Conservation (phyloP, 2,329 filamentous ascomycete genomes). For the Bimuria novae-zelandiae region DNA sequence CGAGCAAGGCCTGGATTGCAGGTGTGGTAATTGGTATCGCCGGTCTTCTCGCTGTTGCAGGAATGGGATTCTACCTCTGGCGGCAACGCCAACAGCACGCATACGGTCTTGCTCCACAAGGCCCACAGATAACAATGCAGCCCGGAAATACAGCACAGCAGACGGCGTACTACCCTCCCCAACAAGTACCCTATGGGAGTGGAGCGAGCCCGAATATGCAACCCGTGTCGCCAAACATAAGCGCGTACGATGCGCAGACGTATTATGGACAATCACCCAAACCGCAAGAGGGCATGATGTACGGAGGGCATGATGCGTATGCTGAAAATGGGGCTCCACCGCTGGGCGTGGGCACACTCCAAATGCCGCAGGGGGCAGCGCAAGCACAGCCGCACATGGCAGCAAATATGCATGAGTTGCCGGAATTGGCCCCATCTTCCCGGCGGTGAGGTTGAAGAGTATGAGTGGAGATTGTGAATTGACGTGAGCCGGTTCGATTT, state of each 20-base stretch:
- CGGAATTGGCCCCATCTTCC: neutral
- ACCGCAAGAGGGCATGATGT: neutral
- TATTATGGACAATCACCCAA: neutral
- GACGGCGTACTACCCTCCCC: neutral
- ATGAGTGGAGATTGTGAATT: no score
- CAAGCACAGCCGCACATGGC: neutral
- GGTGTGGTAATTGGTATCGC: slow-evolving; percentile 13
- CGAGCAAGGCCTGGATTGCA: slow-evolving; percentile 17
- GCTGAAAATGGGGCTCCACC: neutral
- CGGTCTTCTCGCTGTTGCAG: slow-evolving; percentile 13
- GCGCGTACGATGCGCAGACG: neutral
- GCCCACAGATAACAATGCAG: neutral
- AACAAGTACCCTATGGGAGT: slow-evolving; percentile 3
- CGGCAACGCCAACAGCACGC: slow-evolving; percentile 7
- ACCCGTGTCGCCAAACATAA: neutral
- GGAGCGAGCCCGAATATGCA: neutral
- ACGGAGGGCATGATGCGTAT: neutral
- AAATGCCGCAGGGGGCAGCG: neutral
- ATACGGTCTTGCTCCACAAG: slow-evolving; percentile 10
- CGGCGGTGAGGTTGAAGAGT: neutral
- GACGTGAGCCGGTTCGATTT: no score
- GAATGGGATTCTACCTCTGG: slow-evolving; percentile 12
- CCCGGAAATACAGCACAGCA: neutral
- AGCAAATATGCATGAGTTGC: neutral
- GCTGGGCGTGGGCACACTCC: neutral